Conservation (phyloP, 352 stramenopile genomes). For the Elongisporangium undulatum region DNA sequence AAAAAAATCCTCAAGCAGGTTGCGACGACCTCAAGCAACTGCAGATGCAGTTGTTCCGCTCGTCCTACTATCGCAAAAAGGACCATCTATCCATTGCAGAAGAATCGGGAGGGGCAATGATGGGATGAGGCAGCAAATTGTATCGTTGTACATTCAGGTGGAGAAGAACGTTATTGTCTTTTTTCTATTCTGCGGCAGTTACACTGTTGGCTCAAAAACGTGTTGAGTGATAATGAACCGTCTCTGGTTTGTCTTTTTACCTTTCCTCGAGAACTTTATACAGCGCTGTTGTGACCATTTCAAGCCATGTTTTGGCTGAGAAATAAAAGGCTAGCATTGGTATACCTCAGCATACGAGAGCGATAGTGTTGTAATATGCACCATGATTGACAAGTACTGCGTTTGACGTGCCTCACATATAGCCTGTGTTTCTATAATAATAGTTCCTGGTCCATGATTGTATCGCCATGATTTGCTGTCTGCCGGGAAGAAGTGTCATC, state of each 20-base stretch:
- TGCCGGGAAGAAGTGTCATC: not conserved
- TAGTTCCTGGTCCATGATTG: no score
- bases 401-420: no score
- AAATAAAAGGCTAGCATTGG: no score
- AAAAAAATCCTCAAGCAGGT: not conserved
- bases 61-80: not conserved
- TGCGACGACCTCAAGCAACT: not conserved
- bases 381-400: no score
- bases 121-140: not conserved
- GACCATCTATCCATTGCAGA: not conserved
- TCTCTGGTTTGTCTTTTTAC: not conserved
- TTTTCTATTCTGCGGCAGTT: not conserved
- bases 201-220: not conserved
- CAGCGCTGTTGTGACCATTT: not conserved
- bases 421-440: no score
- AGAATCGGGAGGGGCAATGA: not conserved
- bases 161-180: not conserved
- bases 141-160: not conserved
- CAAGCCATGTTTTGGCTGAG: no score
- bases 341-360: no score
- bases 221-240: not conserved
- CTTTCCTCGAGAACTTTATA: not conserved
- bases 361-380: no score
- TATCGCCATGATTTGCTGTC: not conserved
- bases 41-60: not conserved